These are phyloP conservation scores for Rhodotorula sp. DNA, from an alignment of 1,284 basidiomycete species.

Conservation along the genomic window DNA sequence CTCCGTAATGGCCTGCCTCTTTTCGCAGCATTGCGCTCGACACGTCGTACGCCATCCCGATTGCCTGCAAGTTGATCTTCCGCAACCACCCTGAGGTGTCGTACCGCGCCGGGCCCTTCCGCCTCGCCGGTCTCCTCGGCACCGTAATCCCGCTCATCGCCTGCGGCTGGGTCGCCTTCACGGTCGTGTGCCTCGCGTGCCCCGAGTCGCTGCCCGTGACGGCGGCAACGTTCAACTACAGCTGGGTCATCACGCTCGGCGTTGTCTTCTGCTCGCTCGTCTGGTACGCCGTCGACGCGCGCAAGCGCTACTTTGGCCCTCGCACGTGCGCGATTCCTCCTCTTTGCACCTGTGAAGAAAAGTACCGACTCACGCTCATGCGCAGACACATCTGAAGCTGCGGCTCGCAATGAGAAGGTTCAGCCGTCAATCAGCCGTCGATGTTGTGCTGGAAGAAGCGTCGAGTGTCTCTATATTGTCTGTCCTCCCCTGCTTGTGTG, in stretches of 20 bases:
- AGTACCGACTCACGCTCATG: too few relatives aligned
- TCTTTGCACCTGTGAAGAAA: too few relatives aligned
- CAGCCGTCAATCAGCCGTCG: too few relatives aligned
- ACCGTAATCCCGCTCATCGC: slow-evolving; percentile 60
- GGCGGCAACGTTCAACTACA: slow-evolving; percentile 70
- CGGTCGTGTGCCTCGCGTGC: slow-evolving; percentile 54
- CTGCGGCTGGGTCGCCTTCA: slow-evolving; percentile 57
- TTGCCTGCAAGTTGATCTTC: slow-evolving; percentile 65
- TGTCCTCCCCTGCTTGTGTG: too few relatives aligned
- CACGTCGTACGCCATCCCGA: slow-evolving; percentile 68
- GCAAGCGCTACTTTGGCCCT: slow-evolving; percentile 50
- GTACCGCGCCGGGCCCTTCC: slow-evolving; percentile 85
- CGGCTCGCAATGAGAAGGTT: too few relatives aligned
- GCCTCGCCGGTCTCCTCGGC: slow-evolving; percentile 71
- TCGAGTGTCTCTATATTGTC: too few relatives aligned
- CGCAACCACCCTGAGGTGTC: slow-evolving; percentile 75
- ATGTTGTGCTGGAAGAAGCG: too few relatives aligned
- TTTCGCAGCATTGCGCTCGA: slow-evolving; percentile 59
- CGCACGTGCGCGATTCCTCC: neutral
- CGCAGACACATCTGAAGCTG: too few relatives aligned
- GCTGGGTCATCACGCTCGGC: slow-evolving; percentile 50
- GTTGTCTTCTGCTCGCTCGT: slow-evolving; percentile 51
- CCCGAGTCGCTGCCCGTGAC: slow-evolving; percentile 70
- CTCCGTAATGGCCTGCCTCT: too few relatives aligned
- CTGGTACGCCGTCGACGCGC: slow-evolving; percentile 54